Evolutionary conservation across 306 rosid genomes (phyloP), one percentile per base, ranked within the genome.

Genomic region (Geum urbanum): DNA sequence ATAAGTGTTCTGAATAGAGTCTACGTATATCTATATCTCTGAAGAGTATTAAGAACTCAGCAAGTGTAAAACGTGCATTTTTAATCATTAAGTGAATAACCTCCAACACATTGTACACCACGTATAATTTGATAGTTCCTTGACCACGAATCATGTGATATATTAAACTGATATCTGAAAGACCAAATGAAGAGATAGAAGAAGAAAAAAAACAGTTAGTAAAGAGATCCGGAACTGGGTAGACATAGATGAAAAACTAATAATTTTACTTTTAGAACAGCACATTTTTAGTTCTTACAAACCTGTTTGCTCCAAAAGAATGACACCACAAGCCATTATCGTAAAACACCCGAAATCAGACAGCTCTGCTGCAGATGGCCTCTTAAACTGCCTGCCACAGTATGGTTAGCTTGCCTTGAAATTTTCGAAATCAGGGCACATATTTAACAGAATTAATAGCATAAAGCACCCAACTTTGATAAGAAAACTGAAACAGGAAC

Each of bases 61-160:
- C 9, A 48, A n/a, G 47, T 15, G 19, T 18, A 4, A 11, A 39
- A 65, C 41, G 6, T 9, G 7, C 19, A 54, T 7, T 43, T 7
- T 43, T 41, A 52, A 62, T 52, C 19, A 51, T 6, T 5, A 18
- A 45, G 60, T 54, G 11, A 84, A 84, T 83, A 59, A 94, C 99
- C 96, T 94, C 97, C 84, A 91, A 78, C 70, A 94, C 89, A 79
- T 94, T 94, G 87, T 94, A 94, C 72, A 94, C 99, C 75, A 91
- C 97, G 61, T 94, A 94, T 44, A 94, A 58, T 83, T 94, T 94
- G 76, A 94, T 82, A 72, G 97, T 94, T 80, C 99, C 97, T 83
- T 94, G 95, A 83, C 99, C 97, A 43, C 97, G 97, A 71, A 94
- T 94, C 96, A 94, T 94, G 86, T 94, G 99, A 87, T 94, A 94